A percentile compares a stretch with the other conserved stretches of the same genome.
phyloP scores from a whole-genome alignment of 2,329 filamentous ascomycete species.

The Aspergillus ruber region DNA sequence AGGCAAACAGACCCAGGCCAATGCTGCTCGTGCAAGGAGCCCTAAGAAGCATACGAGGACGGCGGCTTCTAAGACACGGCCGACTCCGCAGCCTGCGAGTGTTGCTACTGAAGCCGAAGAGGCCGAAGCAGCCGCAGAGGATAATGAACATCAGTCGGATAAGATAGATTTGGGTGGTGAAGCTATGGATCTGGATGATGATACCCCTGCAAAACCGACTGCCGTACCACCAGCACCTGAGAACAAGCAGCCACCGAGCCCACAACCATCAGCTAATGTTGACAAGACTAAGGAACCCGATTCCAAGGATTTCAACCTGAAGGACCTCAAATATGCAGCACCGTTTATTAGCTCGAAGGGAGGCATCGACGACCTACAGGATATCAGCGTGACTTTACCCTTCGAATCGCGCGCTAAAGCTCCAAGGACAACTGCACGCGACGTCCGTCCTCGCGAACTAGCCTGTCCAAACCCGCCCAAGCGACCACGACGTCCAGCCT shows the following conservation, averaged over 20 bases:
- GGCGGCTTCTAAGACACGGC: slow-evolving; percentile 20
- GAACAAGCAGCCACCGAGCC: slow-evolving; percentile 13
- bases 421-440: slow-evolving; percentile 35
- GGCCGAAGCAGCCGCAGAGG: slow-evolving; percentile 23
- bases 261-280: slow-evolving; percentile 9
- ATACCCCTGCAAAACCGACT: slow-evolving; percentile 14
- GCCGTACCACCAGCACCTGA: background rate
- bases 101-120: slow-evolving; percentile 37
- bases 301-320: slow-evolving; percentile 38
- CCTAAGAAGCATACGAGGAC: slow-evolving; percentile 27
- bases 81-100: slow-evolving; percentile 27
- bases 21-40: slow-evolving; percentile 22
- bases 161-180: slow-evolving; percentile 22
- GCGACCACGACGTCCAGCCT: slow-evolving; percentile 36
- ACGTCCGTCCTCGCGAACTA: slow-evolving; percentile 33
- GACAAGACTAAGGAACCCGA: slow-evolving; percentile 7
- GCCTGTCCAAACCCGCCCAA: slow-evolving; percentile 48
- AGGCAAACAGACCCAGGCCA: slow-evolving; percentile 18
- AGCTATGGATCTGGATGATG: slow-evolving; percentile 44
- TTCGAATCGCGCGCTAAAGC: slow-evolving; percentile 50
- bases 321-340: slow-evolving; percentile 44
- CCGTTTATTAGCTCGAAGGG: slow-evolving; percentile 43
- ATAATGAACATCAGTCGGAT: slow-evolving; percentile 13
- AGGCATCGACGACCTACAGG: slow-evolving; percentile 49
- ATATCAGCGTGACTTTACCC: slow-evolving; percentile 50